Base-by-base conservation (phyloP, 2,329 filamentous ascomycete genomes). In the Metarhizium humberi region DNA sequence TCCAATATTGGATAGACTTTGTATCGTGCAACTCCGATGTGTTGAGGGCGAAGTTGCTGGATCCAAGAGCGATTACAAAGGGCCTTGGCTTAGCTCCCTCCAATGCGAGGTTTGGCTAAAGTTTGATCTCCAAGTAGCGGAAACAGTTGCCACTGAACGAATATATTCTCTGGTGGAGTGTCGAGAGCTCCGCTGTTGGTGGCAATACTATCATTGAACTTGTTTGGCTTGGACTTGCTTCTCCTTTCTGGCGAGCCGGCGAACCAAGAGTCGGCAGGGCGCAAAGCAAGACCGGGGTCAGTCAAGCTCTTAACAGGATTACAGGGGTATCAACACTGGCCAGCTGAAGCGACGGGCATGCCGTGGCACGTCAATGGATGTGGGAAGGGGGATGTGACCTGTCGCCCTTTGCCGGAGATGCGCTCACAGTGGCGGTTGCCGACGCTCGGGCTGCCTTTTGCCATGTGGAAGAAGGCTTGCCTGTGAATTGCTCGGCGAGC, bases 221-320 rank as follows among this genome's bases (percentile, higher is more conserved):
- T 34, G 32, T 34, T 13, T 40, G 38, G 13, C 13, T 40, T 40
- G 10, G 38, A 40, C 11, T 40, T 40, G 14, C 38, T 40, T 40
- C n/a, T 16, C 38, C 38, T 16, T 40, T 13, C 11, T 16, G 38
- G 11, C 11, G 13, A 16, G 38, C 11, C 43, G 18, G 6, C 48
- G 50, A 50, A 58, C 52, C 43, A 54, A 58, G 56, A 58, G 56
- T 54, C 54, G 56, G 51, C 32, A 11, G 32, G 1, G 7, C 32
- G 32, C 32, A 11, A 34, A 11, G 7, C 32, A 34, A 3, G 10
- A 7, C 32, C 7, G 32, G 32, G 32, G 6, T 34, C 6, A 34
- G 32, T 34, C 32, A 8, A 11, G 32, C 32, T 11, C 32, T 36
- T 11, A 30, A 40, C 36, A 18, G 38, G 13, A 25, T 29, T 38